Evolutionary conservation across 1,284 basidiomycete species (phyloP).

Genomic region (Phellinidium pouzarii): DNA sequence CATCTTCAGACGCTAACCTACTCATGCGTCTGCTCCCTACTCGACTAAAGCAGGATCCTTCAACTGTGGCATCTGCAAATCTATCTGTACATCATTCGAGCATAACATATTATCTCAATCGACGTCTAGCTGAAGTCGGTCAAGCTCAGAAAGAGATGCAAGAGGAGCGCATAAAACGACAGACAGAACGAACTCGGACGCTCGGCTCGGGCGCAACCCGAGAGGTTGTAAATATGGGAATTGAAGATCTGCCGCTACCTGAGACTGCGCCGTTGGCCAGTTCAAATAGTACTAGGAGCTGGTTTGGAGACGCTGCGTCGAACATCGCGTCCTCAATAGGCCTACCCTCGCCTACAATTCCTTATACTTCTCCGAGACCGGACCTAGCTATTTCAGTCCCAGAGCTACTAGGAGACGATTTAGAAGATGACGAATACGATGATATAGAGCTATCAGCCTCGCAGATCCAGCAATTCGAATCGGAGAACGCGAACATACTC

Average conservation of each 20-base stretch:
- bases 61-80: slow-evolving; percentile 56
- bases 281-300: slow-evolving; percentile 36
- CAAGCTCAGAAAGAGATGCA: slow-evolving; percentile 81
- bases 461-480: slow-evolving; percentile 87
- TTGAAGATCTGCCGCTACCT: slow-evolving; percentile 23
- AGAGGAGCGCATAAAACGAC: slow-evolving; percentile 78
- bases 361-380: slow-evolving; percentile 24
- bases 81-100: slow-evolving; percentile 77
- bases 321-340: slow-evolving; percentile 62
- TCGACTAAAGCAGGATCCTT: slow-evolving; percentile 54
- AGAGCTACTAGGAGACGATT: slow-evolving; percentile 33
- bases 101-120: slow-evolving; percentile 80
- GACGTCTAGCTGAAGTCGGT: slow-evolving; percentile 70
- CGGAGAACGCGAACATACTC: slow-evolving; percentile 81
- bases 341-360: slow-evolving; percentile 32
- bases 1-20: slow-evolving; percentile 53
- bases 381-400: slow-evolving; percentile 23
- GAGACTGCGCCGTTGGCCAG: slow-evolving; percentile 23
- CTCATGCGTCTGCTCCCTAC: slow-evolving; percentile 59
- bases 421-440: slow-evolving; percentile 41
- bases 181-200: slow-evolving; percentile 70
- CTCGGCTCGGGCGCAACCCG: slow-evolving; percentile 67
- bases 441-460: slow-evolving; percentile 72
- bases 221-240: slow-evolving; percentile 43
- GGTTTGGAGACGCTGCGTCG: slow-evolving; percentile 59